Evolutionary conservation across 208 protist species (phyloP).

Genomic region (Trypanosoma brucei): DNA sequence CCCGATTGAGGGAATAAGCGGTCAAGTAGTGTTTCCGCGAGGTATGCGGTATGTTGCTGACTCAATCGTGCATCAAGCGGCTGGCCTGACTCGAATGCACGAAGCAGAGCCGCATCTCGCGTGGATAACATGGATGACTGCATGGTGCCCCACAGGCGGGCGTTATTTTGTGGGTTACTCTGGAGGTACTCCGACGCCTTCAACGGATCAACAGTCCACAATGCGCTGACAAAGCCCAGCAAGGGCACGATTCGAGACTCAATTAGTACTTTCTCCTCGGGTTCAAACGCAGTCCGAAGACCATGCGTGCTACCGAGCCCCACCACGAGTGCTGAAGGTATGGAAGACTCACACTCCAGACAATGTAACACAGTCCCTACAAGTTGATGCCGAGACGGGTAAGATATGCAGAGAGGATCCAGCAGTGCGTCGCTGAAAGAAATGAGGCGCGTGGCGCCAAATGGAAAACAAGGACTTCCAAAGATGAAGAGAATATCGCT

Average conservation of each 20-base stretch:
- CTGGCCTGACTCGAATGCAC: constrained; percentile 37
- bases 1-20: constrained; percentile 26
- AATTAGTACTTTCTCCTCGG: constrained; percentile 25
- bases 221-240: constrained; percentile 44
- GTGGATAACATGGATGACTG: constrained; percentile 82
- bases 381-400: constrained; percentile 1
- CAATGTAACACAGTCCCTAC: constrained; percentile 19
- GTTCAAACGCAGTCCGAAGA: constrained; percentile 20
- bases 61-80: constrained; percentile 67
- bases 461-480: constrained; percentile 31
- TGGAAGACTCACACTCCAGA: constrained; percentile 8
- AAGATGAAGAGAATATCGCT: constrained; percentile 56
- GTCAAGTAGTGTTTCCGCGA: constrained; percentile 67
- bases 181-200: constrained; percentile 41
- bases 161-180: constrained; percentile 33
- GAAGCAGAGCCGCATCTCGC: constrained; percentile 60
- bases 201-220: constrained; percentile 62
- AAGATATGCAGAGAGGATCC: neutral
- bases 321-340: constrained; percentile 26
- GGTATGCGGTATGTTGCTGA: constrained; percentile 49
- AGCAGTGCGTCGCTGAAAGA: constrained; percentile 18
- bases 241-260: constrained; percentile 39
- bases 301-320: constrained; percentile 42
- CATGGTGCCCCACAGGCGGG: constrained; percentile 74
- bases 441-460: constrained; percentile 43